Evolutionary conservation across 2,329 filamentous ascomycete genomes (phyloP).

Genomic region (Alternaria sp.): DNA sequence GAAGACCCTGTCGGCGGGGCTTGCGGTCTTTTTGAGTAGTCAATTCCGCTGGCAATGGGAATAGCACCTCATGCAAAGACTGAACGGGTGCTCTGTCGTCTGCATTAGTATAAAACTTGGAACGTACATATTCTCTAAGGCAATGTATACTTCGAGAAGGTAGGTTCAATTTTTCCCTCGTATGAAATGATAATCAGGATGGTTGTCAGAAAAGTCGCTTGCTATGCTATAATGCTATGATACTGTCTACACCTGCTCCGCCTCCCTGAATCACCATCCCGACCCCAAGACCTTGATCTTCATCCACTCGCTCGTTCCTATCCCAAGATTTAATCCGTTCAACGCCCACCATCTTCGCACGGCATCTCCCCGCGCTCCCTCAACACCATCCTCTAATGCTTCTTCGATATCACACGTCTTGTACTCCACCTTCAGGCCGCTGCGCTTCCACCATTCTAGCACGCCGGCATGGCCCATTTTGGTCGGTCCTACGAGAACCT

Average conservation of each 20-base stretch:
- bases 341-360: constrained; percentile 87
- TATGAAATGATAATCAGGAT: neutral
- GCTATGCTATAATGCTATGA: neutral
- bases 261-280: constrained; percentile 1
- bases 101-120: neutral
- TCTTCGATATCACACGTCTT: constrained; percentile 96
- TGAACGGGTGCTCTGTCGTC: neutral
- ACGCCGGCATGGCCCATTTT: constrained; percentile 84
- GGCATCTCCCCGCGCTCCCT: constrained; percentile 68
- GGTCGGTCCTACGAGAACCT: constrained; percentile 85
- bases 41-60: neutral
- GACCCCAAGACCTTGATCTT: constrained; percentile 71
- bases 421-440: constrained; percentile 81
- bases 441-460: constrained; percentile 89
- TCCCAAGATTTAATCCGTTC: constrained; percentile 80
- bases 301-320: constrained; percentile 90
- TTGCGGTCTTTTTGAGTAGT: neutral
- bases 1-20: constrained; percentile 12
- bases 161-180: rapidly evolving
- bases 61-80: neutral
- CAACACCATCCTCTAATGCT: constrained; percentile 85
- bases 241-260: neutral
- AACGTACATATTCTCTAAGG: too few species aligned
- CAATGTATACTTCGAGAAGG: too few species aligned
- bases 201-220: neutral